Conservation (phyloP, 2,329 filamentous ascomycete species). For the Fusarium napiforme region DNA sequence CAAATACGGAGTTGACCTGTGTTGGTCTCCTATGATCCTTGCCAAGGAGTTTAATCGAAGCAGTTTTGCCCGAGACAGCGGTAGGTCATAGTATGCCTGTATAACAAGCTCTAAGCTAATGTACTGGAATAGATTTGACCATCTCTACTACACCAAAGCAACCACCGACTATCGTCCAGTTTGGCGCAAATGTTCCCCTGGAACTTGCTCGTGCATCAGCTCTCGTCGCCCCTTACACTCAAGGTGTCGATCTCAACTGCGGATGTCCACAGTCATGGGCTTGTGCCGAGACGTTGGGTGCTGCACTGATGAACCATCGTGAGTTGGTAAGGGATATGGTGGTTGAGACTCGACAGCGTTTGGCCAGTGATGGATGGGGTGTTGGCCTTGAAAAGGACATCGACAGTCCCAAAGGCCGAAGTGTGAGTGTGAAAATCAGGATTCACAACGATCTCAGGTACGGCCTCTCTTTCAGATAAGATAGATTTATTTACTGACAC, state of each 20-base stretch:
- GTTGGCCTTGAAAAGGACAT: constrained; percentile 57
- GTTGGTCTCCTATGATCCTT: constrained; percentile 78
- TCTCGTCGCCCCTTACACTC: constrained; percentile 69
- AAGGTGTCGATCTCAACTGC: constrained; percentile 77
- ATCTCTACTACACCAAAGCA: constrained; percentile 63
- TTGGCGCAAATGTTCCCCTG: constrained; percentile 69
- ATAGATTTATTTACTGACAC: neutral
- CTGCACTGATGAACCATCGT: constrained; percentile 73
- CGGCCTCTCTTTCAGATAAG: neutral
- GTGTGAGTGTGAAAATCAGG: constrained; percentile 77
- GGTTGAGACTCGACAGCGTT: constrained; percentile 62
- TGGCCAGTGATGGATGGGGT: constrained; percentile 65
- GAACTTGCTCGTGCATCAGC: constrained; percentile 72
- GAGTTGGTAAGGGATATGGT: constrained; percentile 76
- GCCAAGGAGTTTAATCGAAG: constrained; percentile 76
- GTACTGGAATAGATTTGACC: constrained; percentile 63
- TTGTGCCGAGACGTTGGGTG: constrained; percentile 73
- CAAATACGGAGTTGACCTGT: constrained; percentile 72
- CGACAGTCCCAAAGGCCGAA: constrained; percentile 60
- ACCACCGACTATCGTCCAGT: constrained; percentile 73
- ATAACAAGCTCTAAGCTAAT: neutral
- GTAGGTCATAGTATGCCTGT: constrained; percentile 47
- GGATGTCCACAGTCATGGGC: constrained; percentile 80
- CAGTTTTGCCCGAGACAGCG: constrained; percentile 68
- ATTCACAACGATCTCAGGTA: constrained; percentile 72